Conservation (phyloP, 106 monocot genomes). For the Dendrobium chrysotoxum region DNA sequence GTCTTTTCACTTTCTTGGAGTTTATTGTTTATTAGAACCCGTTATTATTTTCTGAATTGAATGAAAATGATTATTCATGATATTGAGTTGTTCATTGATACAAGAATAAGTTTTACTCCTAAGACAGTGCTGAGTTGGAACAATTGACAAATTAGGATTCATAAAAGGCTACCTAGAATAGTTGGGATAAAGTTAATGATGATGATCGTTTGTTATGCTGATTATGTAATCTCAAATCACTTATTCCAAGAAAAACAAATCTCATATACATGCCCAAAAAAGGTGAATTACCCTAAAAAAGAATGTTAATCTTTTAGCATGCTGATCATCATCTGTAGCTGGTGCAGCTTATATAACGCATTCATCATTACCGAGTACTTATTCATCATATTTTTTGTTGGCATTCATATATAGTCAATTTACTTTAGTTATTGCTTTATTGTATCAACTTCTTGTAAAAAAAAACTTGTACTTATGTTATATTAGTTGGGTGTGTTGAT, state of each 20-base stretch:
- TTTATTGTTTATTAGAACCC: not conserved
- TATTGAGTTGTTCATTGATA: not conserved
- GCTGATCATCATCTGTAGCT: not conserved
- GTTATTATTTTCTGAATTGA: not conserved
- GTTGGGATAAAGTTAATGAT: too few species aligned
- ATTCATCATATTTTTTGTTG: not conserved
- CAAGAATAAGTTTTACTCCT: too few species aligned
- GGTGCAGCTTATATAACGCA: not conserved
- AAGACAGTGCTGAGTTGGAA: too few species aligned
- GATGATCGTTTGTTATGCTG: too few species aligned
- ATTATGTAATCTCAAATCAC: not conserved
- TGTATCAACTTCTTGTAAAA: not conserved
- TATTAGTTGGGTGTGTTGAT: too few species aligned
- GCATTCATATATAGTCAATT: not conserved
- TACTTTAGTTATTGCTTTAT: not conserved
- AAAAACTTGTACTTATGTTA: too few species aligned
- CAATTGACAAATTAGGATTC: too few species aligned
- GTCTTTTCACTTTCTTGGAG: conserved; percentile 18
- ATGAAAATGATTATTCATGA: not conserved
- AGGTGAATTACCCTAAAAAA: not conserved
- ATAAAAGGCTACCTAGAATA: too few species aligned
- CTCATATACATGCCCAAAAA: not conserved
- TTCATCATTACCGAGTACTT: not conserved
- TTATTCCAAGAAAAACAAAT: not conserved
- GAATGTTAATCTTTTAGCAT: not conserved